A percentile compares a stretch with the other conserved stretches of the same genome.
Conservation (phyloP, 306 rosid genomes). For the Senna tora region DNA sequence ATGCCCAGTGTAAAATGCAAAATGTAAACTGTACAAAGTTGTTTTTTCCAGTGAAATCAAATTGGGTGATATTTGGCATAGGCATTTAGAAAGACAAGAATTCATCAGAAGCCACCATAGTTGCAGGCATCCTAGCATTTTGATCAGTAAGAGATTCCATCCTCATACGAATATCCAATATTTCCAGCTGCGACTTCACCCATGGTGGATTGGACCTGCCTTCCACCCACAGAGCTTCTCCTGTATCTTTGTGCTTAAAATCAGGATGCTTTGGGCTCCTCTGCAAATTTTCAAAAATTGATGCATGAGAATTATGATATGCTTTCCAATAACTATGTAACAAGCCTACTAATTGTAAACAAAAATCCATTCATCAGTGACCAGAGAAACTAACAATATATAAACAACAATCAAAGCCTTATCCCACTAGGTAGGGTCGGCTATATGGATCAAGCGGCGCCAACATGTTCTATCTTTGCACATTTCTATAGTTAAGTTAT, state of each 20-base stretch:
- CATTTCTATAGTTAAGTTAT: too few species aligned
- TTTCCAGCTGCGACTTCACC: slow-evolving; percentile 85
- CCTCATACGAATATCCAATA: slow-evolving; percentile 68
- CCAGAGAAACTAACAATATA: too few species aligned
- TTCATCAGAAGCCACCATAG: slow-evolving; percentile 46
- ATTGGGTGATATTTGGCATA: slow-evolving; percentile 6
- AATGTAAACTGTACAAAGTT: slow-evolving; percentile 41
- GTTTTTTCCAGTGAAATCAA: slow-evolving; percentile 6
- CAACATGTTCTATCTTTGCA: too few species aligned
- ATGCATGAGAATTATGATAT: too few species aligned
- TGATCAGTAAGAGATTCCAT: slow-evolving; percentile 58
- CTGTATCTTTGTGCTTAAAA: slow-evolving; percentile 94
- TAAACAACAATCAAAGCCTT: too few species aligned
- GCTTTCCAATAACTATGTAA: too few species aligned
- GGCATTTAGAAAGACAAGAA: slow-evolving; percentile 51
- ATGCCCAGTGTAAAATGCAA: too few species aligned
- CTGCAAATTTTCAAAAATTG: slow-evolving; percentile 54
- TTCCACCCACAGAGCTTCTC: slow-evolving; percentile 92
- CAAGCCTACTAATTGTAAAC: too few species aligned
- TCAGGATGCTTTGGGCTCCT: slow-evolving; percentile 89
- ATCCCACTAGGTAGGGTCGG: too few species aligned
- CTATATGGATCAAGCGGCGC: too few species aligned
- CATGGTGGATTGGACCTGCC: slow-evolving; percentile 81
- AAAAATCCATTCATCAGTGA: too few species aligned
- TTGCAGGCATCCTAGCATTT: slow-evolving; percentile 51